Conservation (phyloP, 176 grass and related monocot species). For the Oryza coarctata region DNA sequence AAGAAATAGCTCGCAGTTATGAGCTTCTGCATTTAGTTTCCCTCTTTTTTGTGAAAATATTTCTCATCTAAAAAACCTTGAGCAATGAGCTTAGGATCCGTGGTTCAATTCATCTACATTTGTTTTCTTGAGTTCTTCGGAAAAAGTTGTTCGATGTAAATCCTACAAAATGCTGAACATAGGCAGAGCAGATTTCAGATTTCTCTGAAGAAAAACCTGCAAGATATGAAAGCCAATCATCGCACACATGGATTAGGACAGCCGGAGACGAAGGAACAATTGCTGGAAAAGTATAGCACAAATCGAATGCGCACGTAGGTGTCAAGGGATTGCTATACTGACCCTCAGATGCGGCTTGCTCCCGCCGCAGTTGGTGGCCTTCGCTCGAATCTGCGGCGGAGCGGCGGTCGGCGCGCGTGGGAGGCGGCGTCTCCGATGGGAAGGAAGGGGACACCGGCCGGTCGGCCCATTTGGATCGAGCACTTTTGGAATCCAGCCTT, state of each 20-base stretch:
- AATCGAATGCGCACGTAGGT: not conserved
- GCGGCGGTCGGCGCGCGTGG: not conserved
- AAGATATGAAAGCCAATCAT: not conserved
- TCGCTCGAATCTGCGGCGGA: not conserved
- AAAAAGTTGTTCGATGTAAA: not conserved
- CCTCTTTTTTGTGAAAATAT: not conserved
- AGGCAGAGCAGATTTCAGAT: not conserved
- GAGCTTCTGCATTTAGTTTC: slow-evolving; percentile 15
- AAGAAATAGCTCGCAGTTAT: not conserved
- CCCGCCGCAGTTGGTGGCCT: not conserved
- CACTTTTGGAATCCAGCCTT: too few relatives aligned
- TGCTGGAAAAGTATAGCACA: not conserved
- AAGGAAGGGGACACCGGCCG: not conserved
- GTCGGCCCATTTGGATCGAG: not conserved
- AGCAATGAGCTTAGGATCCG: not conserved
- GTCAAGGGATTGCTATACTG: not conserved
- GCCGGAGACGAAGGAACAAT: not conserved
- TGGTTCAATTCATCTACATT: not conserved
- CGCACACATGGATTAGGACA: not conserved
- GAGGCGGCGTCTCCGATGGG: not conserved
- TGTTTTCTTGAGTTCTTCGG: not conserved
- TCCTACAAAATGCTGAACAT: not conserved
- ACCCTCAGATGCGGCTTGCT: not conserved
- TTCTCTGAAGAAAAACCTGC: not conserved
- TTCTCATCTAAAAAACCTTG: not conserved